Conservation (phyloP, 2,329 filamentous ascomycete genomes). For the Phaeomoniella chlamydospora region DNA sequence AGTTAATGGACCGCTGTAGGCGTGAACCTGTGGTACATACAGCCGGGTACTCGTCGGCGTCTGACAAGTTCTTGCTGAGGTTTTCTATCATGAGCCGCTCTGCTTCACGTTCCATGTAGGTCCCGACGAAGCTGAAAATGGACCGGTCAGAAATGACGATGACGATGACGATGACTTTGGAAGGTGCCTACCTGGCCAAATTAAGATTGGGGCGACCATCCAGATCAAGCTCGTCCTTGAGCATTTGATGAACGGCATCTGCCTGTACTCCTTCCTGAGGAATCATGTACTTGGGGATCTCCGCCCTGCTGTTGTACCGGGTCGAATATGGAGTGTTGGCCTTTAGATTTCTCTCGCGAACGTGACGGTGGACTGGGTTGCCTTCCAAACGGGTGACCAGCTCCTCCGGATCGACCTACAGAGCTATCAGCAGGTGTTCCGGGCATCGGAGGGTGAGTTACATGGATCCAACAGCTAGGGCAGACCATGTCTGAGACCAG, state of each 20-base stretch:
- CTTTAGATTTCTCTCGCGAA: conserved; percentile 13
- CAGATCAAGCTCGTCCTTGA: conserved; percentile 48
- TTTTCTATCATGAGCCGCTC: conserved; percentile 53
- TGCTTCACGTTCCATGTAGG: conserved; percentile 56
- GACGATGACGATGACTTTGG: no score
- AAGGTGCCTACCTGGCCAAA: conserved; percentile 34
- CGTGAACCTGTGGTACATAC: no score
- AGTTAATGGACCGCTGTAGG: no score
- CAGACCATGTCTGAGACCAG: no score
- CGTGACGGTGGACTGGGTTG: conserved; percentile 11
- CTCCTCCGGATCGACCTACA: conserved; percentile 15
- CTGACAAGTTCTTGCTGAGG: conserved; percentile 56
- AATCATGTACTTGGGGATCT: conserved; percentile 19
- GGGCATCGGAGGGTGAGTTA: neutral
- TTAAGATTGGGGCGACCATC: conserved; percentile 56
- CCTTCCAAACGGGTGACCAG: conserved; percentile 12
- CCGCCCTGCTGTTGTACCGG: conserved; percentile 16
- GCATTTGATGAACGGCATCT: conserved; percentile 51
- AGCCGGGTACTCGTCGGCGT: conserved; percentile 42
- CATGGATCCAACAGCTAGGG: no score
- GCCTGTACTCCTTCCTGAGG: conserved; percentile 21
- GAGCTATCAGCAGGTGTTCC: no score
- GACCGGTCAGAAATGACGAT: no score
- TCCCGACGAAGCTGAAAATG: conserved; percentile 46
- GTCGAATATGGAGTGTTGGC: conserved; percentile 18